phyloP scores from a whole-genome alignment of 306 rosid genomes.

The Rubus parviflorus region DNA sequence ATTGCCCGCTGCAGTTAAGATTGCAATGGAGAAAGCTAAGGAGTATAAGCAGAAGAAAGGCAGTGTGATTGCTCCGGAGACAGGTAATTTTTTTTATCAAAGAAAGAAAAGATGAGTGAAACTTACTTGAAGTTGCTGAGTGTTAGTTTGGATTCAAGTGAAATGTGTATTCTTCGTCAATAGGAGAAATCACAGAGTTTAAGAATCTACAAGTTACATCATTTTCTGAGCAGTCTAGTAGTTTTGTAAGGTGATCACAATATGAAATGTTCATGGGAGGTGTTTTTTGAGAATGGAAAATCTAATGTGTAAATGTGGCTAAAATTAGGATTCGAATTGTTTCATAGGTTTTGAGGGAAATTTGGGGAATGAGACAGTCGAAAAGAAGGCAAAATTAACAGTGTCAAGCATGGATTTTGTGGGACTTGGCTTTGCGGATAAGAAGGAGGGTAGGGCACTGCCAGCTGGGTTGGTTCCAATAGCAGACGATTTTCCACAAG shows the following conservation, averaged over 20 bases:
- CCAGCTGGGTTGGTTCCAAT: constrained; percentile 84
- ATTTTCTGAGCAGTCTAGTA: too few species aligned
- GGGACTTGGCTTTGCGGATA: constrained; percentile 83
- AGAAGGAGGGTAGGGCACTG: constrained; percentile 59
- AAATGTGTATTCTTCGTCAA: too few species aligned
- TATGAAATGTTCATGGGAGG: background rate
- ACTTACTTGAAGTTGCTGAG: background rate
- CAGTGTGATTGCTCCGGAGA: background rate
- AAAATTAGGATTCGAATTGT: constrained; percentile 29
- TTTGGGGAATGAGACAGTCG: constrained; percentile 26
- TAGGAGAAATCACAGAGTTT: too few species aligned
- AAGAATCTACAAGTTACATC: too few species aligned
- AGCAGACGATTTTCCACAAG: constrained; percentile 53
- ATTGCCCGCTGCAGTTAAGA: constrained; percentile 42
- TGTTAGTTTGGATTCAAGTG: too few species aligned
- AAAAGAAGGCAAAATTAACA: constrained; percentile 53
- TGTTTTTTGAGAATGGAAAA: background rate
- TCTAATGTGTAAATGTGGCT: constrained; percentile 22
- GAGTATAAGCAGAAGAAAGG: constrained; percentile 50
- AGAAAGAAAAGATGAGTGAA: too few species aligned
- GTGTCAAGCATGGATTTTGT: constrained; percentile 78
- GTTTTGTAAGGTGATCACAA: too few species aligned
- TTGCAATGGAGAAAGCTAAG: constrained; percentile 63
- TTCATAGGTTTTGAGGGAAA: constrained; percentile 41
- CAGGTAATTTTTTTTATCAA: constrained; percentile 33